Evolutionary conservation across 345 rosid genomes (phyloP), one percentile per base, ranked within the genome.

Genomic region (Citrus glauca): DNA sequence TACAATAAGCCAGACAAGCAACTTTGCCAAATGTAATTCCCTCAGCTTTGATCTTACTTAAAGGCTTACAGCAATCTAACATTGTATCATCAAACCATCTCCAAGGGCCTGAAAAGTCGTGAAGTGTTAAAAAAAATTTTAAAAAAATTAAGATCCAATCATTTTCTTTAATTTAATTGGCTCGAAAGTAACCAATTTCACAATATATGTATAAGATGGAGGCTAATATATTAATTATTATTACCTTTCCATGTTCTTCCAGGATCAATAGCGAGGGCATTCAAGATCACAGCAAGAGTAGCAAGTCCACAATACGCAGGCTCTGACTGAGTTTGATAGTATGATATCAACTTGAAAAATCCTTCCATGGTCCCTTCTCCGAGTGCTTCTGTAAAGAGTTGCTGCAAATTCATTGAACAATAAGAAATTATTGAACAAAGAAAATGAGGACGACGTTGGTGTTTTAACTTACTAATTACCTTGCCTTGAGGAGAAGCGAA

Each of bases 401-500:
- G 78, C 90, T 87, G 83, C 68, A 77, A 19, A 30, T 55, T 42
- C 48, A 42, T 42, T 42, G 48, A 42, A 42, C n/a, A n/a, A 33
- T 37, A 33, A 11, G 3, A 32, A 22, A 33, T 42, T 42, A 42
- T 42, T 42, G 7, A 9, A 38, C 73, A 1, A 4, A 16, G 37
- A 14, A 17, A n/a, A 66, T 14, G 35, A 59, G 38, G 35, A 61
- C 20, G 9, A 10, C 16, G 42, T 42, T 65, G 19, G 1, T 48
- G 28, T 17, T 24, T 25, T 9, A 66, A 13, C 32, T 77, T 69
- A 24, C 11, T 32, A 25, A 50, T 50, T 16, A 83, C 93, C 93
- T 88, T 90, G 13, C 93, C 88, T 62, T 86, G 78, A 9, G 89
- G 48, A 17, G 93, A 90, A 78, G 93, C 83, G 76, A 90, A 90